Percentiles rank a stretch among this genome's conserved stretches.
These are phyloP conservation scores for Mucor indicus DNA, from an alignment of 371 early-diverging fungal genomes.

Conservation along the genomic window DNA sequence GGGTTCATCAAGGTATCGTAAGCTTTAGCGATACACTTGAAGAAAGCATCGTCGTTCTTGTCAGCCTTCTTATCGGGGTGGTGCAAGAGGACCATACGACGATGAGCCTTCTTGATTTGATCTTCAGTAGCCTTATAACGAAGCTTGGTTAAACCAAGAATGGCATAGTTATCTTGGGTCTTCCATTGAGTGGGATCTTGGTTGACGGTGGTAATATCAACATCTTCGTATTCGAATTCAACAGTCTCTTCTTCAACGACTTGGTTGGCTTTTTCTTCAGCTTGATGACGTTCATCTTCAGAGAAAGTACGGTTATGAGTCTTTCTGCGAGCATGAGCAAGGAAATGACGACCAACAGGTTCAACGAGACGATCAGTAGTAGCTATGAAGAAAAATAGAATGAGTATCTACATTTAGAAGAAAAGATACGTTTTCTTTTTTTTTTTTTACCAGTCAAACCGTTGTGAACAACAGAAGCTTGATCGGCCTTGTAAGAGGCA, in stretches of 20 bases:
- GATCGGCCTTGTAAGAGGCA: slow-evolving; percentile 56
- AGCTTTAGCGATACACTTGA: slow-evolving; percentile 99
- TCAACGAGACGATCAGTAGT: slow-evolving; percentile 54
- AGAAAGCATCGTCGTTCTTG: slow-evolving; percentile 90
- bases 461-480: slow-evolving; percentile 45
- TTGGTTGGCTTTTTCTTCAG: slow-evolving; percentile 45
- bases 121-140: slow-evolving; percentile 82
- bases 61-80: slow-evolving; percentile 92
- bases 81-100: slow-evolving; percentile 82
- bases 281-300: slow-evolving; percentile 61
- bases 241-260: slow-evolving; percentile 61
- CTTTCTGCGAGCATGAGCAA: slow-evolving; percentile 68
- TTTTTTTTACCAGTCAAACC: slow-evolving; percentile 21
- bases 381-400: slow-evolving; percentile 4
- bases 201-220: slow-evolving; percentile 59
- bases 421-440: neutral
- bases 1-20: slow-evolving; percentile 93
- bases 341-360: slow-evolving; percentile 65
- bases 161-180: slow-evolving; percentile 84
- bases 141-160: slow-evolving; percentile 78
- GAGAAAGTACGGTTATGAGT: slow-evolving; percentile 69
- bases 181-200: slow-evolving; percentile 85
- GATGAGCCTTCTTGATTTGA: slow-evolving; percentile 82
- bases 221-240: slow-evolving; percentile 72
- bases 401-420: too few species aligned